Evolutionary conservation across 768 basidiomycete genomes (phyloP).

Genomic region (Amanita inopinata): DNA sequence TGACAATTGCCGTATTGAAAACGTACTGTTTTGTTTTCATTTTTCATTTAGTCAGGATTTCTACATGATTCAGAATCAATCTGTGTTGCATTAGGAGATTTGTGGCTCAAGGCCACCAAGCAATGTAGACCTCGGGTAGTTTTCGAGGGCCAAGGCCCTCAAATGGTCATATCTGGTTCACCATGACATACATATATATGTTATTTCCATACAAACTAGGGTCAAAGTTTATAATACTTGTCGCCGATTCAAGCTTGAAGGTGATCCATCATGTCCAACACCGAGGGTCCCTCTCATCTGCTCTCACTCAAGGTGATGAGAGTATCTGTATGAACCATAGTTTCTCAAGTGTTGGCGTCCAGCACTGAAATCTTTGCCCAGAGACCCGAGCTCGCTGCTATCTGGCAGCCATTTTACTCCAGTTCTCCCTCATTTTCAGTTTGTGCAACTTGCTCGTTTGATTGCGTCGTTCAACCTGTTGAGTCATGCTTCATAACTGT

Average conservation of each 20-base stretch:
- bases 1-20: too few relatives aligned
- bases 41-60: slow-evolving; percentile 9
- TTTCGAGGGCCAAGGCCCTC: slow-evolving; percentile 18
- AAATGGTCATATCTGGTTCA: slow-evolving; percentile 4
- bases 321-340: slow-evolving; percentile 54
- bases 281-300: slow-evolving; percentile 53
- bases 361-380: too few relatives aligned
- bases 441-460: slow-evolving; percentile 13
- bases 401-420: slow-evolving; percentile 86
- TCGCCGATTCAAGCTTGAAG: too few relatives aligned
- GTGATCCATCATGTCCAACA: slow-evolving; percentile 19
- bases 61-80: slow-evolving; percentile 8
- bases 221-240: too few relatives aligned
- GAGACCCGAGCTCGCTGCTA: slow-evolving; percentile 65
- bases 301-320: slow-evolving; percentile 83
- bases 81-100: slow-evolving; percentile 13
- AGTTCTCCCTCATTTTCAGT: slow-evolving; percentile 73
- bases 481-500: slow-evolving; percentile 4
- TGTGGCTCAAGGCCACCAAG: slow-evolving; percentile 17
- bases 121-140: slow-evolving; percentile 12
- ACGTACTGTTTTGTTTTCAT: not conserved
- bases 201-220: too few relatives aligned
- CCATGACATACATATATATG: slow-evolving; percentile 8
- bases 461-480: not conserved
- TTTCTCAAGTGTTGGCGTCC: slow-evolving; percentile 12